These are phyloP conservation scores for Leccinum pellstonianum DNA, from an alignment of 768 basidiomycete species.

Conservation along the genomic window DNA sequence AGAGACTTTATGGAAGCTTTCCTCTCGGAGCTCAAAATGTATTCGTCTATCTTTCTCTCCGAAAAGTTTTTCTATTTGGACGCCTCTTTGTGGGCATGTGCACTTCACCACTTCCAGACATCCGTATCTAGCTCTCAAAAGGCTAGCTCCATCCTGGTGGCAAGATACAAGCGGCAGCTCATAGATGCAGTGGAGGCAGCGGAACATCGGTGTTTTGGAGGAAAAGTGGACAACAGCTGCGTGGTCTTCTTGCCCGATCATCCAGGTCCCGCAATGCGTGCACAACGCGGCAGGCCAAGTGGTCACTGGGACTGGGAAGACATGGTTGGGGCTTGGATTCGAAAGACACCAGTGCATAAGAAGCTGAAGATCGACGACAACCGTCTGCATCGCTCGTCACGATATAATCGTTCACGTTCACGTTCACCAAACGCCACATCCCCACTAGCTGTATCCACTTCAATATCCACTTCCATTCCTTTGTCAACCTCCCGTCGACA, in stretches of 20 bases:
- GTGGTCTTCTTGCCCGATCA: constrained; percentile 10
- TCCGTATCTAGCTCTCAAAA: constrained; percentile 24
- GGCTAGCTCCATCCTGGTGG: constrained; percentile 25
- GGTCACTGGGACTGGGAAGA: constrained; percentile 51
- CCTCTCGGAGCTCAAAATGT: constrained; percentile 22
- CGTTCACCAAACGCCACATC: background rate
- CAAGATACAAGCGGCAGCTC: constrained; percentile 38
- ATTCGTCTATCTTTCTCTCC: constrained; percentile 32
- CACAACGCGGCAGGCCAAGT: constrained; percentile 16
- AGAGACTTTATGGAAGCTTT: constrained; percentile 24
- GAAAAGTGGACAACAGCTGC: constrained; percentile 16
- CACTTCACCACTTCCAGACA: constrained; percentile 46
- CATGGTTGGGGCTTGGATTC: constrained; percentile 45
- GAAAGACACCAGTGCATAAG: constrained; percentile 34
- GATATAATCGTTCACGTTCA: background rate
- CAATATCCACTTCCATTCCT: background rate
- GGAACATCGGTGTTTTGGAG: constrained; percentile 47
- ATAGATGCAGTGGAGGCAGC: constrained; percentile 51
- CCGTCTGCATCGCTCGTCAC: background rate
- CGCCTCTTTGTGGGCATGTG: constrained; percentile 53
- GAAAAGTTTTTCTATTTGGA: constrained; percentile 42
- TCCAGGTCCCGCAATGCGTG: constrained; percentile 2
- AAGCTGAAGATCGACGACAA: constrained; percentile 17
- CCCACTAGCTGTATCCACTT: background rate
- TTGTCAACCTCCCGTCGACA: constrained; percentile 1